Conservation (phyloP, 2,329 filamentous ascomycete genomes). For the Exophiala aquamarina region DNA sequence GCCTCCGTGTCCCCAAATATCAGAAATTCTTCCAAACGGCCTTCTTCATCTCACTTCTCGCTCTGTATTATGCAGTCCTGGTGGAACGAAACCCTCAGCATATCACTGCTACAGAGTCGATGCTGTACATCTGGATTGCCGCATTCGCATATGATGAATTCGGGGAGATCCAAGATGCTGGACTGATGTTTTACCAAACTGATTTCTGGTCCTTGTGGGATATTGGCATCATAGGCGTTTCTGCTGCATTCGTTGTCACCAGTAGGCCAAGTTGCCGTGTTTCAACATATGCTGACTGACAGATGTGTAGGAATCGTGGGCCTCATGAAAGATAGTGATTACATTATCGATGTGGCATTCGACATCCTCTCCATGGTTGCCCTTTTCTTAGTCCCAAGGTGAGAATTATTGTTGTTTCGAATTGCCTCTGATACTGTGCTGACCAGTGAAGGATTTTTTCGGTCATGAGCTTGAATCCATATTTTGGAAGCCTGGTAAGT, state of each 20-base stretch:
- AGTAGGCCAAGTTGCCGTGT: slow-evolving; percentile 58
- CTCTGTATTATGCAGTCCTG: slow-evolving; percentile 83
- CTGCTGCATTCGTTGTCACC: slow-evolving; percentile 67
- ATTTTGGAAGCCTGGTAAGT: slow-evolving; percentile 74
- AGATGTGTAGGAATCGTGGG: slow-evolving; percentile 62
- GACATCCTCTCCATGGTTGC: slow-evolving; percentile 88
- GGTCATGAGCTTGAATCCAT: slow-evolving; percentile 80
- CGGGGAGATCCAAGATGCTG: slow-evolving; percentile 81
- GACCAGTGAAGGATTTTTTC: slow-evolving; percentile 68
- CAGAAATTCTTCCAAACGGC: slow-evolving; percentile 80
- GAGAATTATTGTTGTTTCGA: slow-evolving; percentile 19
- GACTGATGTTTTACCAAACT: slow-evolving; percentile 78
- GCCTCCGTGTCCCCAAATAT: slow-evolving; percentile 77
- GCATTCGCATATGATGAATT: slow-evolving; percentile 87
- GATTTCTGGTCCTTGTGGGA: slow-evolving; percentile 80
- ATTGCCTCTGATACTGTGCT: slow-evolving; percentile 7
- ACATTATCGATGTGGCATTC: slow-evolving; percentile 76
- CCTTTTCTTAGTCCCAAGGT: slow-evolving; percentile 79
- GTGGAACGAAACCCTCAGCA: slow-evolving; percentile 66
- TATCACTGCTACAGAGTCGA: slow-evolving; percentile 67
- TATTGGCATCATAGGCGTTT: slow-evolving; percentile 72
- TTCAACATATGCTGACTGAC: slow-evolving; percentile 6
- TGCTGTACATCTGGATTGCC: slow-evolving; percentile 82
- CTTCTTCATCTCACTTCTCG: slow-evolving; percentile 75
- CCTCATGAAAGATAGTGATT: slow-evolving; percentile 57